Conservation (phyloP, 2,329 filamentous ascomycete genomes). For the Ascochyta lentis region DNA sequence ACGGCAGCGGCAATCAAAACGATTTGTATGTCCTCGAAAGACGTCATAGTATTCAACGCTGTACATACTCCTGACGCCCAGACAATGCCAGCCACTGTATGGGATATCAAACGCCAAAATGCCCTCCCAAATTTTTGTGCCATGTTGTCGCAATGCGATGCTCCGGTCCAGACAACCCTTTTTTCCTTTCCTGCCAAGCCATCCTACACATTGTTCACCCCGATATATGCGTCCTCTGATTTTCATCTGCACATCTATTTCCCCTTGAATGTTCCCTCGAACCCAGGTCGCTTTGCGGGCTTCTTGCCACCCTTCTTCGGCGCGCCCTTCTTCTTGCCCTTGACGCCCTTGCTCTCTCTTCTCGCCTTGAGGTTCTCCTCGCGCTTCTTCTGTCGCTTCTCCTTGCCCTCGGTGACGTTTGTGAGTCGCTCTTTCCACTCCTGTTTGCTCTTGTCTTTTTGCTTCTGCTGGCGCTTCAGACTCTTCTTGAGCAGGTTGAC, state of each 20-base stretch:
- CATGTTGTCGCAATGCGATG: slow-evolving; percentile 16
- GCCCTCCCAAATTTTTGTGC: slow-evolving; percentile 24
- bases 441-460: slow-evolving; percentile 89
- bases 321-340: slow-evolving; percentile 60
- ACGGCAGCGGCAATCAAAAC: neutral
- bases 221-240: neutral
- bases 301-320: slow-evolving; percentile 56
- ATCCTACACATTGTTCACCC: neutral
- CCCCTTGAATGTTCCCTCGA: slow-evolving; percentile 71
- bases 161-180: neutral
- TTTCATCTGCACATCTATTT: slow-evolving; percentile 21
- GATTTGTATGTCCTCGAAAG: slow-evolving; percentile 8
- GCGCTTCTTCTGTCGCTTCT: slow-evolving; percentile 58
- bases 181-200: neutral
- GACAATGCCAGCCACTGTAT: slow-evolving; percentile 33
- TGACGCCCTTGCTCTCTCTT: slow-evolving; percentile 80
- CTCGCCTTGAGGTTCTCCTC: slow-evolving; percentile 69
- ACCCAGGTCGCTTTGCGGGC: slow-evolving; percentile 62
- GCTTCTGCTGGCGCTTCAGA: slow-evolving; percentile 87
- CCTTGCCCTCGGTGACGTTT: slow-evolving; percentile 55
- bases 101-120: slow-evolving; percentile 42
- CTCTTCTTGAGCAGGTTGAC: slow-evolving; percentile 86
- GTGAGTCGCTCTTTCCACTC: slow-evolving; percentile 69
- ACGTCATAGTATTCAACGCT: slow-evolving; percentile 33
- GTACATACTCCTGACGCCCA: slow-evolving; percentile 33